Evolutionary conservation across 208 protist genomes (phyloP).

Genomic region (Acanthamoeba lenticulata): DNA sequence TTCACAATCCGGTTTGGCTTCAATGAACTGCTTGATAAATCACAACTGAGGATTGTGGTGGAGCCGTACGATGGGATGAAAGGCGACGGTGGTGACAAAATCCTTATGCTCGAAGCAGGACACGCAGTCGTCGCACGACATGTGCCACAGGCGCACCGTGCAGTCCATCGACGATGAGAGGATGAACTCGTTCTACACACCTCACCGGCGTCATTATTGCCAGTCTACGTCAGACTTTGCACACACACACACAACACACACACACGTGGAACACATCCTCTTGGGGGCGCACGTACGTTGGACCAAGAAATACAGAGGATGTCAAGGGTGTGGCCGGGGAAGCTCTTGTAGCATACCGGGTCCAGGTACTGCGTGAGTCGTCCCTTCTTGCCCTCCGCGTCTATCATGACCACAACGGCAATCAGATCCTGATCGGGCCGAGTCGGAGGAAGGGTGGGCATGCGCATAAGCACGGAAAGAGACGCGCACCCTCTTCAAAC

Average conservation of each 20-base stretch:
- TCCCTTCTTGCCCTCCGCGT: neutral
- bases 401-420: too few species aligned
- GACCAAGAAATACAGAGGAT: neutral
- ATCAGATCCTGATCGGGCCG: neutral
- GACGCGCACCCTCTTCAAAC: neutral
- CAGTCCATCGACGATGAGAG: conserved; percentile 84
- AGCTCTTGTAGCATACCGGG: conserved; percentile 22
- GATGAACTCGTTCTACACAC: conserved; percentile 71
- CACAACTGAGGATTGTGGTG: too few species aligned
- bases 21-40: too few species aligned
- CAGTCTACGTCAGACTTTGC: too few species aligned
- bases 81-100: conserved; percentile 83
- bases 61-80: conserved; percentile 78
- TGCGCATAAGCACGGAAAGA: neutral
- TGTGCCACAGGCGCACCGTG: conserved; percentile 85
- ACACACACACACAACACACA: too few species aligned
- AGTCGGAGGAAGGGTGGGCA: neutral
- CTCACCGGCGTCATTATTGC: too few species aligned
- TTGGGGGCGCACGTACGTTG: too few species aligned
- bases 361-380: conserved; percentile 5
- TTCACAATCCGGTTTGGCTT: neutral
- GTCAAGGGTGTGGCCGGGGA: conserved; percentile 29
- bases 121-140: conserved; percentile 72
- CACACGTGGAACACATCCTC: too few species aligned
- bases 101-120: conserved; percentile 80